A percentile compares a stretch with the other conserved stretches of the same genome.
phyloP scores from a whole-genome alignment of 1,284 basidiomycete genomes.

The Irpex lacteus region DNA sequence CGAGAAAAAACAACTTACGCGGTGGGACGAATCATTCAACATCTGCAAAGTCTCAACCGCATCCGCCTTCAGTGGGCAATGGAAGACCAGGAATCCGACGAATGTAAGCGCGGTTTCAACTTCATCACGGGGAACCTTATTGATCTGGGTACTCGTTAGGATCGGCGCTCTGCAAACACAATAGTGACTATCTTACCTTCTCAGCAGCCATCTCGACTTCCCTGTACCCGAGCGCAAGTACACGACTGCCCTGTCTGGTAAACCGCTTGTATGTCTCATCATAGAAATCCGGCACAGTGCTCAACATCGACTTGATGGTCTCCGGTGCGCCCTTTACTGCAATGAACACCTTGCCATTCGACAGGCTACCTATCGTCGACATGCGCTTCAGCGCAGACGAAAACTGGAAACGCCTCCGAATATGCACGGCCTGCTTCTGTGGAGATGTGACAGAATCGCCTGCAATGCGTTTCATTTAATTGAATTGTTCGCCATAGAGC shows the following conservation, averaged over 20 bases:
- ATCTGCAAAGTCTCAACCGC: slow-evolving; percentile 87
- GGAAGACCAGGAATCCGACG: slow-evolving; percentile 94
- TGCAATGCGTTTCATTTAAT: slow-evolving; percentile 27
- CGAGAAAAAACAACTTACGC: slow-evolving; percentile 51
- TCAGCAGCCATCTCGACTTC: slow-evolving; percentile 65
- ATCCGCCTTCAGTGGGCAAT: slow-evolving; percentile 93
- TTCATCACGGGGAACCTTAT: slow-evolving; percentile 74
- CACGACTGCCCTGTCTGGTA: slow-evolving; percentile 87
- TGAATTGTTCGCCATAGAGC: background rate
- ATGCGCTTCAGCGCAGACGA: slow-evolving; percentile 94
- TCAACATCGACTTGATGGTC: slow-evolving; percentile 87
- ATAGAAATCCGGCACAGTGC: slow-evolving; percentile 70
- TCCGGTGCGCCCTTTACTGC: slow-evolving; percentile 95
- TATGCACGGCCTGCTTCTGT: slow-evolving; percentile 62
- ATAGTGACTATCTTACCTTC: slow-evolving; percentile 45
- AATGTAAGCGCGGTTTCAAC: slow-evolving; percentile 80
- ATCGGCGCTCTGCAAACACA: background rate
- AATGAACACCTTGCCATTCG: slow-evolving; percentile 55
- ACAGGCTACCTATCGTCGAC: slow-evolving; percentile 82
- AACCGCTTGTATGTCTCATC: slow-evolving; percentile 94
- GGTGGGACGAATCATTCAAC: slow-evolving; percentile 91
- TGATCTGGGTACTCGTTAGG: slow-evolving; percentile 56
- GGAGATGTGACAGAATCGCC: slow-evolving; percentile 66
- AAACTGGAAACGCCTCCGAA: slow-evolving; percentile 93
- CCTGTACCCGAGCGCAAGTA: slow-evolving; percentile 86